Evolutionary conservation across 352 stramenopile species (phyloP), one percentile per base, ranked within the genome.

Genomic region (Phytophthora nicotianae): DNA sequence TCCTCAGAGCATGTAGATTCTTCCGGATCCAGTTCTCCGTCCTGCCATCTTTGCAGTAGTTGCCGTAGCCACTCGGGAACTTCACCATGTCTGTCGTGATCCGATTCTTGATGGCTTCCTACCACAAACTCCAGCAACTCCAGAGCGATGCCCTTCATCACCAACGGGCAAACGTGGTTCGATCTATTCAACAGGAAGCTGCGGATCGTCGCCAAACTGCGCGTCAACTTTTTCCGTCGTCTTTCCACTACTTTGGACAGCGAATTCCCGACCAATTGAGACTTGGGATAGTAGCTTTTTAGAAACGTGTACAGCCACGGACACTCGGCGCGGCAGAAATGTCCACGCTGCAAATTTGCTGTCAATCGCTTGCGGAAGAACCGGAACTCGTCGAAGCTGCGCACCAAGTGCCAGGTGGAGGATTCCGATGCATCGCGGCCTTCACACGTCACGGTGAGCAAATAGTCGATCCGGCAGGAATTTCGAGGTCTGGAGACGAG

Each of bases 251-350:
- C 65, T 42, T 68, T 68, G 13, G 67, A 59, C 29, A 66, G 23
- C 19, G 70, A 68, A 37, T 32, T 52, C 5, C 62, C 60, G 21
- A 83, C 57, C 23, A 83, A 40, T n/a, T 67, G 61, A 23, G 66
- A 66, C 57, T 77, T 81, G 7, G 76, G 73, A 45, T 71, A 85
- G 27, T 81, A 79, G 45, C 68, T 77, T 37, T 69, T 81, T 38
- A 86, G 49, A 50, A 84, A 84, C 29, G 70, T 72, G 61, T 69
- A 81, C 20, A 86, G 47, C 69, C 67, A 82, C 57, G 74, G 74
- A 49, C 74, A 86, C 53, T 81, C 77, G 4, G 74, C 77, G 27
- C 75, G 45, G 40, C 74, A 84, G 52, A 83, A 83, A 50, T 84
- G 77, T 19, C 75, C 74, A 5, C 59, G 68, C 32, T 51, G 38